Conservation (phyloP, 2,329 filamentous ascomycete species). For the Fusarium albosuccineum region DNA sequence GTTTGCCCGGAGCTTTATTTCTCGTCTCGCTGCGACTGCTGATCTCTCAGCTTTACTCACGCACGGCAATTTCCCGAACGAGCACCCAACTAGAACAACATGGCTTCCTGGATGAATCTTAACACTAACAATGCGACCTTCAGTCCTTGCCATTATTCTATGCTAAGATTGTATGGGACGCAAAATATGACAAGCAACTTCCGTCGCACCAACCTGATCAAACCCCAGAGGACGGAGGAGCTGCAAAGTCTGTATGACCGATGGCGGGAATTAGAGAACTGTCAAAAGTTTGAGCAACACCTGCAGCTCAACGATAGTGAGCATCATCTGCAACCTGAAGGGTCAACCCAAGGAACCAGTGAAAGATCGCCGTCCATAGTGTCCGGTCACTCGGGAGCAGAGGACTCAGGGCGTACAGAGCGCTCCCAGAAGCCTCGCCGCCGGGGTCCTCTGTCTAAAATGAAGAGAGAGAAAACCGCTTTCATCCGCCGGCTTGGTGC, state of each 20-base stretch:
- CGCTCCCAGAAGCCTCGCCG: slow-evolving; percentile 9
- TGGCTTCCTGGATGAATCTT: background rate
- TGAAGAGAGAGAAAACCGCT: slow-evolving; percentile 21
- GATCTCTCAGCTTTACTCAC: background rate
- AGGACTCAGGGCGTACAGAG: slow-evolving; percentile 7
- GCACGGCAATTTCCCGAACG: background rate
- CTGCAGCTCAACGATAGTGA: background rate
- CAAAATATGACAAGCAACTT: background rate
- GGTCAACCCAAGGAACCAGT: slow-evolving; percentile 8
- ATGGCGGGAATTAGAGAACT: slow-evolving; percentile 21
- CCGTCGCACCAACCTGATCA: background rate
- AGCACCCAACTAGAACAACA: background rate
- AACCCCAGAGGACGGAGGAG: slow-evolving; percentile 16
- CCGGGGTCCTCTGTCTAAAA: slow-evolving; percentile 17
- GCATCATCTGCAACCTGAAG: background rate
- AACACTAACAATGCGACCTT: background rate
- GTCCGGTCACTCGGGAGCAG: background rate
- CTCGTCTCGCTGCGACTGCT: background rate
- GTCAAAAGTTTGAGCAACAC: slow-evolving; percentile 7
- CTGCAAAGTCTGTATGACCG: slow-evolving; percentile 28
- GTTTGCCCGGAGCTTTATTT: background rate
- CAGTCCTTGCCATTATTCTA: background rate
- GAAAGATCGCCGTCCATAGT: slow-evolving; percentile 2
- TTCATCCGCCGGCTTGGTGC: slow-evolving; percentile 24
- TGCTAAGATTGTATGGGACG: background rate